Percentiles rank a stretch among this genome's conserved stretches.
Conservation (phyloP, 768 basidiomycete genomes). For the Cyclocybe aegerita region DNA sequence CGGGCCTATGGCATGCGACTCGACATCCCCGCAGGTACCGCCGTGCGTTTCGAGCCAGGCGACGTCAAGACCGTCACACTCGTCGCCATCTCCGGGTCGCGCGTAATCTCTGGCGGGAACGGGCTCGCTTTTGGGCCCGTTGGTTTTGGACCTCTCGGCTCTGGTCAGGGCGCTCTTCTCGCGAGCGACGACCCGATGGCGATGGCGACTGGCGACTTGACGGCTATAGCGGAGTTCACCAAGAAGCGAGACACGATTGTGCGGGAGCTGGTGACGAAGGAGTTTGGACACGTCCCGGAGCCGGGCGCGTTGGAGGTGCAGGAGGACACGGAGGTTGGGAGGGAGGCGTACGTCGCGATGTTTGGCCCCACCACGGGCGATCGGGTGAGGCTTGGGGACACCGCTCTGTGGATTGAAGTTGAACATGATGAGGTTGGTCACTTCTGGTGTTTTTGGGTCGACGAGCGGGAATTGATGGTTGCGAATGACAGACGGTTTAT, state of each 20-base stretch:
- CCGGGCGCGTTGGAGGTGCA: constrained; percentile 55
- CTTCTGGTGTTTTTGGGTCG: neutral
- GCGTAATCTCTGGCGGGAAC: constrained; percentile 80
- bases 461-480: neutral
- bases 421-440: constrained; percentile 72
- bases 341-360: constrained; percentile 87
- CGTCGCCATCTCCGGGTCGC: constrained; percentile 72
- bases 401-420: constrained; percentile 87
- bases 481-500: constrained; percentile 63
- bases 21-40: constrained; percentile 93
- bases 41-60: constrained; percentile 95
- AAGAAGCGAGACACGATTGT: constrained; percentile 47
- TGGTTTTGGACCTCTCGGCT: too few relatives aligned
- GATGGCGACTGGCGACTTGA: constrained; percentile 38
- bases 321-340: constrained; percentile 54
- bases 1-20: constrained; percentile 82
- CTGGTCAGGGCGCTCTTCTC: too few relatives aligned
- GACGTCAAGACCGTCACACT: constrained; percentile 83
- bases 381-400: constrained; percentile 85
- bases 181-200: too few relatives aligned
- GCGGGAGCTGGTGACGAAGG: constrained; percentile 47
- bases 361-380: constrained; percentile 95
- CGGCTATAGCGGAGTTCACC: constrained; percentile 1
- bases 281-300: constrained; percentile 72
- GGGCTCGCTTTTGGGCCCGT: constrained; percentile 34